Percentiles rank a stretch among this genome's conserved stretches.
These are phyloP conservation scores for Saussurea involucrata DNA, from an alignment of 129 eudicot genomes.

Conservation along the genomic window DNA sequence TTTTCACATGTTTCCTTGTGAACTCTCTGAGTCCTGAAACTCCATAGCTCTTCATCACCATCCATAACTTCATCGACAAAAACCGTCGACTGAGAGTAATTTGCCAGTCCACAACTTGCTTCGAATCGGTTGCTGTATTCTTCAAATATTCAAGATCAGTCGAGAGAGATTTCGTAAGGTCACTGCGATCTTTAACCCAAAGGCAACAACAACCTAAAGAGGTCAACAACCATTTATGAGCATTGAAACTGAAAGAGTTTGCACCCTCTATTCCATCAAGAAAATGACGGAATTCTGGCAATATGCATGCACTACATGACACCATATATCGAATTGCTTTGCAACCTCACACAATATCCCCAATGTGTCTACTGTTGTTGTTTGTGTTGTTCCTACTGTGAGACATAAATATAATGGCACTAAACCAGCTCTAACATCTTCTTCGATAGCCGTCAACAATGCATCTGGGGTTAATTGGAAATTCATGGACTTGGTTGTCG, in stretches of 20 bases:
- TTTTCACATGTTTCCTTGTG: conserved; percentile 7
- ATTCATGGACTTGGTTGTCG: conserved; percentile 8
- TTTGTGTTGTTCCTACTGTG: conserved; percentile 37
- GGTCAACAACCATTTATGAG: no score
- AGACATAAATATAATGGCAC: conserved; percentile 34
- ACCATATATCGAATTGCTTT: conserved; percentile 25
- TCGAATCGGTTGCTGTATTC: neutral
- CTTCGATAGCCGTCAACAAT: neutral
- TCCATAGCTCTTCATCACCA: conserved; percentile 17
- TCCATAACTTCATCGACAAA: neutral
- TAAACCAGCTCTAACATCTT: conserved; percentile 24
- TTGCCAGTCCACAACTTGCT: conserved; percentile 30
- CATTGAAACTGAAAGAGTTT: no score
- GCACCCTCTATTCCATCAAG: conserved; percentile 32
- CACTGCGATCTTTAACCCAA: conserved; percentile 13
- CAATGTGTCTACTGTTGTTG: conserved; percentile 30
- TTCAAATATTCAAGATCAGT: conserved; percentile 22
- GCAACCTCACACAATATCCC: conserved; percentile 22
- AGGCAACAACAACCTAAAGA: conserved; percentile 26
- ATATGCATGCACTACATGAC: conserved; percentile 33
- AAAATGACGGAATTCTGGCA: conserved; percentile 28
- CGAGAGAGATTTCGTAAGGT: neutral
- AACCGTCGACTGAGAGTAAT: neutral
- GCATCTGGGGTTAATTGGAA: conserved; percentile 15
- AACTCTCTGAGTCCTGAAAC: neutral